Base-by-base conservation (phyloP, 768 basidiomycete species). In the Filobasidium floriforme region DNA sequence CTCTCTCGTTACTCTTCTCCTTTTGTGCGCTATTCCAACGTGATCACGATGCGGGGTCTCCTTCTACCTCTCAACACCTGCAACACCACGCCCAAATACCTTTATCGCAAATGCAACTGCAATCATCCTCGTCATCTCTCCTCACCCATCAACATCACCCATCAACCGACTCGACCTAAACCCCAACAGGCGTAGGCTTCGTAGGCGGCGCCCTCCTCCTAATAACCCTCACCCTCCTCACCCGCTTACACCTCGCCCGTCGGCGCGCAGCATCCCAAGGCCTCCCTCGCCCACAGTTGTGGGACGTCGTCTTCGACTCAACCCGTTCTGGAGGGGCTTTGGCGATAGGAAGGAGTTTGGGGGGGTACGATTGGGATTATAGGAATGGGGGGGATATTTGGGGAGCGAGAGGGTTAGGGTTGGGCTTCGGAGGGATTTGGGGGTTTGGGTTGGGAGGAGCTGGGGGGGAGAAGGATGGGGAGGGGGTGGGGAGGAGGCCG, bases 361-460 rank as follows among this genome's bases (percentile, higher is more conserved):
- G 54, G 54, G 54, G 54, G n/a, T 57, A n/a, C 7, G 54, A 32
- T 57, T 57, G 54, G 54, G 54, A 32, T 57, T 49, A 49, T 49
- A 19, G 43, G 43, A 26, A 11, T 54, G 26, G 18, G 54, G 15
- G 6, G 29, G 54, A 32, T 57, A n/a, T 6, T 5, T 14, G 18
- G 15, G 46, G 46, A 12, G 4, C 22, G 2, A 19, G 54, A n/a
- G 54, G 29, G 15, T 57, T 57, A 26, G 24, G 18, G 15, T 57
- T 57, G 24, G 24, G 18, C 3, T 37, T 37, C 3, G 54, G 26
- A 15, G 15, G 46, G 12, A 22, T 49, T 49, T 22, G 15, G 54
- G 54, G 54, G 26, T 54, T 54, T 54, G 22, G 18, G 11, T 54
- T 9, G 2, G 54, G 29, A 3, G 54, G 29, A 37, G 32, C 5